Conservation (phyloP, 768 basidiomycete genomes). For the Podaxis carcinomalis region DNA sequence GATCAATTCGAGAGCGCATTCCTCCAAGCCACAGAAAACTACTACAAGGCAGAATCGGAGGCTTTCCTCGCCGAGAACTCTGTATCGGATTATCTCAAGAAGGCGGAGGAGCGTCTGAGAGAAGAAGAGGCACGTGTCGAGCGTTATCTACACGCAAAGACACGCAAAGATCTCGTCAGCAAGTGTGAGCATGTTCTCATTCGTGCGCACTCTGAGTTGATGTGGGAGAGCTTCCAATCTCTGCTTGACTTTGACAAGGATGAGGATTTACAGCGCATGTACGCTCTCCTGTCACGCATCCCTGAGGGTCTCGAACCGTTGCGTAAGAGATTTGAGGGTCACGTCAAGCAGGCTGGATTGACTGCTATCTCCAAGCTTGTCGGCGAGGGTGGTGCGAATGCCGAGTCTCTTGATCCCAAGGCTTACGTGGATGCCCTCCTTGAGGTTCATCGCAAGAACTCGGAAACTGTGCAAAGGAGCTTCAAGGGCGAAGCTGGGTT, state of each 20-base stretch:
- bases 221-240: constrained; percentile 96
- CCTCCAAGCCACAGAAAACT: constrained; percentile 83
- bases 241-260: constrained; percentile 93
- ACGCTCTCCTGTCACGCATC: constrained; percentile 89
- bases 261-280: constrained; percentile 96
- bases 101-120: constrained; percentile 87
- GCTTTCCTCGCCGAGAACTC: constrained; percentile 89
- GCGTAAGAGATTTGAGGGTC: constrained; percentile 90
- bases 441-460: constrained; percentile 92
- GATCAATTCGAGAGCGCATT: constrained; percentile 91
- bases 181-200: constrained; percentile 95
- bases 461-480: constrained; percentile 84
- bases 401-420: constrained; percentile 86
- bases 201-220: constrained; percentile 79
- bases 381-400: constrained; percentile 54
- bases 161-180: constrained; percentile 78
- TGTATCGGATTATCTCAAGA: constrained; percentile 95
- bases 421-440: constrained; percentile 93
- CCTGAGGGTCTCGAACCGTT: constrained; percentile 90
- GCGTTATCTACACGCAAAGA: constrained; percentile 88
- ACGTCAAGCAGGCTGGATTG: constrained; percentile 91
- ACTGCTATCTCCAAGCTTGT: constrained; percentile 78
- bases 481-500: constrained; percentile 97
- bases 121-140: constrained; percentile 98
- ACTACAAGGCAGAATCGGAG: constrained; percentile 92